Evolutionary conservation across 768 basidiomycete genomes (phyloP).

Genomic region (Lactarius evosmus): DNA sequence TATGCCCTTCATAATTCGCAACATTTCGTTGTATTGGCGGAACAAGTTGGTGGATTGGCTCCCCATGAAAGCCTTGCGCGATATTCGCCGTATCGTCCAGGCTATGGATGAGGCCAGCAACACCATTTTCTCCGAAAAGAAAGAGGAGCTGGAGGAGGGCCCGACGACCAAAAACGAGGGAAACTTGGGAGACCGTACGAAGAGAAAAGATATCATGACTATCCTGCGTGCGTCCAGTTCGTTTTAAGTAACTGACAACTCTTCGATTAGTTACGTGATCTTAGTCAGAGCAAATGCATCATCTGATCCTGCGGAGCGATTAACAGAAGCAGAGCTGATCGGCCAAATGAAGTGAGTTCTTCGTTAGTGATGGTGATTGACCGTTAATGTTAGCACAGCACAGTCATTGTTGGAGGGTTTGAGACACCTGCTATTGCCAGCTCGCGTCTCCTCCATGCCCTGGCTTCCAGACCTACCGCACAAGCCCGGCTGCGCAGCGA

Average conservation of each 20-base stretch:
- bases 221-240: constrained; percentile 36
- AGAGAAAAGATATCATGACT: constrained; percentile 40
- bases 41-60: constrained; percentile 37
- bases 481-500: constrained; percentile 38
- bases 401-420: not conserved
- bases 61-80: constrained; percentile 33
- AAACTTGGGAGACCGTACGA: constrained; percentile 12
- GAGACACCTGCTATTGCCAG: constrained; percentile 34
- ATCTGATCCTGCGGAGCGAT: constrained; percentile 33
- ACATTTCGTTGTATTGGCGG: constrained; percentile 28
- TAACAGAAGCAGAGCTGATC: constrained; percentile 38
- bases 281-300: constrained; percentile 38
- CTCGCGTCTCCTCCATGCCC: constrained; percentile 36
- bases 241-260: not conserved
- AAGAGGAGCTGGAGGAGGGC: constrained; percentile 25
- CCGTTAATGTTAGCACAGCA: not conserved
- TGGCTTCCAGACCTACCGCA: constrained; percentile 34
- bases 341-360: constrained; percentile 37
- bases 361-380: not conserved
- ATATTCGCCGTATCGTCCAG: constrained; percentile 32
- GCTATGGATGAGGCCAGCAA: constrained; percentile 35
- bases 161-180: constrained; percentile 10
- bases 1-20: constrained; percentile 34
- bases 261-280: not conserved
- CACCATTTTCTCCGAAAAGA: constrained; percentile 35